Evolutionary conservation across 2,329 filamentous ascomycete genomes (phyloP), one percentile per base, ranked within the genome.

Genomic region (Botryotinia globosa): DNA sequence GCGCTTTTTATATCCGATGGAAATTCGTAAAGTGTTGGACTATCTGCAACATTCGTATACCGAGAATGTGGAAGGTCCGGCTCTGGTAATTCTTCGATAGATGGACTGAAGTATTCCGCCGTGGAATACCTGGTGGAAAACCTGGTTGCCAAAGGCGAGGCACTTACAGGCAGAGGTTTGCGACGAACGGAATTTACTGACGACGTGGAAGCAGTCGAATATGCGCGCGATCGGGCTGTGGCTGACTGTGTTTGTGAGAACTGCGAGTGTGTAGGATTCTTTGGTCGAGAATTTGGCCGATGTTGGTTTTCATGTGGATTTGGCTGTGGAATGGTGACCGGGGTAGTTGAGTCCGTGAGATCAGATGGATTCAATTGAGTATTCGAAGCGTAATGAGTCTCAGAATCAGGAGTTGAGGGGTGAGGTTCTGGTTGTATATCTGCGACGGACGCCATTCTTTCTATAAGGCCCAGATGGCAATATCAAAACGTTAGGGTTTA

Each of bases 11-110:
- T 25, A 54, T 58, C 75, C 7, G 76, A 74, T 69, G 85, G 85
- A 77, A 88, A 89, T 78, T 89, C 87, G 85, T 90, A 90, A 66
- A 90, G 81, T 45, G 87, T 89, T 74, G 88, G 88, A 79, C 88
- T 90, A 80, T 90, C 88, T 6, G 37, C 70, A 71, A 89, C 80
- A 22, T 87, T 86, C 76, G 82, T 86, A 45, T 86, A 85, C 74
- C 88, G 84, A n/a, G 84, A 83, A 78, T 87, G 88, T 67, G 87
- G 82, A n/a, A 87, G 85, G 74, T 83, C 83, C 51, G 84, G 82
- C 74, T 83, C 83, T 59, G 84, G 82, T 34, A 86, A 81, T 73
- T 84, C 70, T 56, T 72, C 83, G 69, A 82, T 80, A 66, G 78
- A 81, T 54, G 81, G 81, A 77, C 78, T 74, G 48, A 79, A 75